Evolutionary conservation across 164 flowering plant species (phyloP).

Genomic region (Nymphaea thermarum): DNA sequence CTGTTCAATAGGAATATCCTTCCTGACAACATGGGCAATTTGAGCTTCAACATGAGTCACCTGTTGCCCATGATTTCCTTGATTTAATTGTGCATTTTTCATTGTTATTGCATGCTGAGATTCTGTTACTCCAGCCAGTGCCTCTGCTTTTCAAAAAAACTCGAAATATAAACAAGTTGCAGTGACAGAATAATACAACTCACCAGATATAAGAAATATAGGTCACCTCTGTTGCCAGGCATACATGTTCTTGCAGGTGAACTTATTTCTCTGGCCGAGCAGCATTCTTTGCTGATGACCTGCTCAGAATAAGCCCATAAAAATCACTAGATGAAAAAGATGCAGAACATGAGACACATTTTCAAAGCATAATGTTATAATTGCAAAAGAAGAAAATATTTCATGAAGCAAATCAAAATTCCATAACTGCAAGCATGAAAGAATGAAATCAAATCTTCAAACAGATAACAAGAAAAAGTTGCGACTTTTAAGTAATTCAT

Average conservation of each 20-base stretch:
- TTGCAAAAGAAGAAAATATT: no score
- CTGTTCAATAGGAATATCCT: background rate
- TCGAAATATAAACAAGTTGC: background rate
- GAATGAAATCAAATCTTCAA: no score
- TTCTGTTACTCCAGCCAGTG: background rate
- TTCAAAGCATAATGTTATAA: no score
- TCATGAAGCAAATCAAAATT: no score
- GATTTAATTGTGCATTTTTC: background rate
- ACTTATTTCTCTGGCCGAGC: conserved; percentile 5
- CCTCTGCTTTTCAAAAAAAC: background rate
- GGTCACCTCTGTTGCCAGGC: background rate
- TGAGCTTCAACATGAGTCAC: background rate
- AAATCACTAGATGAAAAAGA: background rate
- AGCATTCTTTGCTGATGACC: conserved; percentile 43
- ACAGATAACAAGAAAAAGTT: no score
- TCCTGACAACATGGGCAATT: background rate
- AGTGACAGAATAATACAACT: background rate
- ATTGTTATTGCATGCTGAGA: background rate
- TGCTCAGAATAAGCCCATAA: conserved; percentile 9
- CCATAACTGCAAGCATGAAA: no score
- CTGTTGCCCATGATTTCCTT: background rate
- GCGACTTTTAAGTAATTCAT: no score
- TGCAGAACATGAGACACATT: background rate
- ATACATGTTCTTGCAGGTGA: background rate
- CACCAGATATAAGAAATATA: no score